Base-by-base conservation (phyloP, 2,329 filamentous ascomycete genomes). In the Pseudogymnoascus sp. region DNA sequence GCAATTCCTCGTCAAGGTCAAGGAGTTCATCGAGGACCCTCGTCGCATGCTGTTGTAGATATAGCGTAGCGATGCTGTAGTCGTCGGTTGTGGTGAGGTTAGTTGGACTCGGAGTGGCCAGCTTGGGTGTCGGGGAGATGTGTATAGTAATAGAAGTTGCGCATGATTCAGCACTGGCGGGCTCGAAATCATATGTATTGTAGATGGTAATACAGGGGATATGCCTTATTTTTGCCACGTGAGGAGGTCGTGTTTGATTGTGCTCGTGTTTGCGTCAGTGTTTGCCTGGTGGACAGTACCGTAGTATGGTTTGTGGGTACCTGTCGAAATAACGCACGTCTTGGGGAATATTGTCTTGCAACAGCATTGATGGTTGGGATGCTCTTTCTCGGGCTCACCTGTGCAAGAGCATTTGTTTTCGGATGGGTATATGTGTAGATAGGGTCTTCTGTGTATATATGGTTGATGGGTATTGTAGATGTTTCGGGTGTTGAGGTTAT, bases 1-100 rank as follows among this genome's bases (percentile, higher is more conserved):
- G 41, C 95, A 93, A 66, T 98, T 98, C 83, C 82, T 98, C 70
- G 89, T 98, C 66, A 96, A 96, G 85, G 82, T 99, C 72, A 98
- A 98, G 86, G 91, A 97, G 77, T 96, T 90, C 75, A 96, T 98
- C 70, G 93, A 98, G 81, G 95, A 98, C 74, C 93, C 93, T 40
- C 82, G 91, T 68, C 89, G 90, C 72, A 97, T 98, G 93, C 84
- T 97, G 10, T 78, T 96, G 64, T 74, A 72, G 38, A 65, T 63
- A 56, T 56, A 56, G 46, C 46, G n/a, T 46, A 43, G 60, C 60
- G 31, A 61, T 61, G 37, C 38, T 46, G 60, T 61, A 46, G 14
- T 61, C 10, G 16, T 41, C 19, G 19, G 59, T 46, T 7, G 19
- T 31, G 37, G 19, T 26, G 59, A 41, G 10, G 19, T 61, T 33